These are phyloP conservation scores for Schoenoplectus tabernaemontani DNA, from an alignment of 202 grass and related monocot species.

Conservation along the genomic window DNA sequence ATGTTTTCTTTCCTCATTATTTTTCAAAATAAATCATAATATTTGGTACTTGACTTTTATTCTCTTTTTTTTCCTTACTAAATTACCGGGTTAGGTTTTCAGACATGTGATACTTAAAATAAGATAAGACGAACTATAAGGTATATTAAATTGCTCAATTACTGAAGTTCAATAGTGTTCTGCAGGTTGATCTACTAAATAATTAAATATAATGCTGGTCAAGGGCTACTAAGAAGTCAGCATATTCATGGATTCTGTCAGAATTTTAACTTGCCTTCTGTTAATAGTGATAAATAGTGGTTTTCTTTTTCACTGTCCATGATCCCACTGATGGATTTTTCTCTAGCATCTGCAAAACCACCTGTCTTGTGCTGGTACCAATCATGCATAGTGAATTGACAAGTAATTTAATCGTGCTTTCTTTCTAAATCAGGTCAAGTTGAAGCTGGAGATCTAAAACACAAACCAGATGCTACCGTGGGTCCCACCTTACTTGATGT, in stretches of 20 bases:
- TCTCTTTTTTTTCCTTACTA: background rate
- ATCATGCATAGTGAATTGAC: background rate
- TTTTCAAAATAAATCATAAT: background rate
- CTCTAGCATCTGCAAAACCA: background rate
- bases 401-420: background rate
- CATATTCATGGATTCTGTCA: background rate
- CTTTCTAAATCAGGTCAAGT: background rate
- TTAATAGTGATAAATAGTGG: background rate
- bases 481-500: slow-evolving; percentile 14
- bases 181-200: background rate
- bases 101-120: background rate
- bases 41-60: background rate
- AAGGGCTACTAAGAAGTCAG: background rate
- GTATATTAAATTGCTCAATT: background rate
- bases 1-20: background rate
- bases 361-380: background rate
- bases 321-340: background rate
- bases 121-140: background rate
- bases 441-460: slow-evolving; percentile 29
- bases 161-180: background rate
- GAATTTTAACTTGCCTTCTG: background rate
- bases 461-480: slow-evolving; percentile 20
- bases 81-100: background rate
- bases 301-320: background rate
- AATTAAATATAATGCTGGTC: background rate